These are phyloP conservation scores for Fusarium metavorans DNA, from an alignment of 2,329 filamentous ascomycete species.

Conservation along the genomic window DNA sequence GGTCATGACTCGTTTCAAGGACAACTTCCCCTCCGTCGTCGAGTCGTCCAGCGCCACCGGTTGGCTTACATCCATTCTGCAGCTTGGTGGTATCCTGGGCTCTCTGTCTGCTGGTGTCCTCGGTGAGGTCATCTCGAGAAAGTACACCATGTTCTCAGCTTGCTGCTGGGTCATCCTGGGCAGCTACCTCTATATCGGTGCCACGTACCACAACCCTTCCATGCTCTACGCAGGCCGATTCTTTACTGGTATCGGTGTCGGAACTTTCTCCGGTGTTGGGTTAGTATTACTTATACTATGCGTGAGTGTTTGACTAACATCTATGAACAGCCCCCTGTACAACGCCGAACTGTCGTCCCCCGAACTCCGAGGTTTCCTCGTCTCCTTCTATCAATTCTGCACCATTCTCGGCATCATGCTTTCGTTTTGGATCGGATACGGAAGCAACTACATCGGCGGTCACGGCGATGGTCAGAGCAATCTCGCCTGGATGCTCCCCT, in stretches of 20 bases:
- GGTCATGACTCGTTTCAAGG: slow-evolving; percentile 63
- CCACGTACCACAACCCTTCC: slow-evolving; percentile 51
- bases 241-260: slow-evolving; percentile 63
- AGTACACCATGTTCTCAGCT: slow-evolving; percentile 64
- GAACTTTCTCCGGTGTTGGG: slow-evolving; percentile 58
- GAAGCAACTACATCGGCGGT: slow-evolving; percentile 61
- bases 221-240: slow-evolving; percentile 62
- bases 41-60: slow-evolving; percentile 60
- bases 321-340: slow-evolving; percentile 53
- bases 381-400: slow-evolving; percentile 71
- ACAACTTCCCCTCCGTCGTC: slow-evolving; percentile 62
- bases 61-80: slow-evolving; percentile 64
- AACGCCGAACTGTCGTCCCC: slow-evolving; percentile 68
- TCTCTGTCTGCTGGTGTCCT: slow-evolving; percentile 61
- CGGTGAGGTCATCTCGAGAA: slow-evolving; percentile 62
- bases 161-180: slow-evolving; percentile 60
- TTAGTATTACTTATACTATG: background rate
- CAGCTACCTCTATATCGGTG: slow-evolving; percentile 59
- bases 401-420: slow-evolving; percentile 58
- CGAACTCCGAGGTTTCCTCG: slow-evolving; percentile 74
- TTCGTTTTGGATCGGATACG: slow-evolving; percentile 61
- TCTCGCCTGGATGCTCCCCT: slow-evolving; percentile 58
- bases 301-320: background rate
- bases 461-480: slow-evolving; percentile 57
- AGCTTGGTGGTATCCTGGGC: slow-evolving; percentile 62